These are phyloP conservation scores for Xylaria scruposa DNA, from an alignment of 495 filamentous ascomycete species.

Conservation along the genomic window DNA sequence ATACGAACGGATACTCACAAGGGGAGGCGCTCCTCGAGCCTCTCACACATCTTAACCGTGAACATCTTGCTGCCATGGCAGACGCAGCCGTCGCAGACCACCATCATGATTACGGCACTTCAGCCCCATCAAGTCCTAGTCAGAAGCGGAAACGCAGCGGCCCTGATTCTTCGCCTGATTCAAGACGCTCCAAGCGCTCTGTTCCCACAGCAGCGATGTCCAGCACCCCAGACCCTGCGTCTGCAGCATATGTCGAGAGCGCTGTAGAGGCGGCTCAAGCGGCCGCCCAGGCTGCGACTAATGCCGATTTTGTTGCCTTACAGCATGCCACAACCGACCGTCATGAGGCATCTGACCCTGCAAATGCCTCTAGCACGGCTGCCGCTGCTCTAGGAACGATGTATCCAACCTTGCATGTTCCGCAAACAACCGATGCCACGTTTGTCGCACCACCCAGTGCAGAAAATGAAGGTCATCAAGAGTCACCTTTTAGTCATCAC, in stretches of 20 bases:
- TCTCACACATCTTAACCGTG: constrained; percentile 37
- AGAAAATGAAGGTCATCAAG: constrained; percentile 43
- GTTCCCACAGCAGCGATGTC: constrained; percentile 49
- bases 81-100: constrained; percentile 52
- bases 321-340: constrained; percentile 55
- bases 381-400: constrained; percentile 69
- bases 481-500: constrained; percentile 39
- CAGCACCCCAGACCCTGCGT: constrained; percentile 42
- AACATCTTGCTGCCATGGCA: constrained; percentile 49
- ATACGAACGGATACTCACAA: constrained; percentile 43
- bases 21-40: constrained; percentile 44
- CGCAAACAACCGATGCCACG: constrained; percentile 72
- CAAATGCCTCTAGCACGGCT: constrained; percentile 67
- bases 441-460: constrained; percentile 59
- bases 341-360: constrained; percentile 52
- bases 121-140: constrained; percentile 42
- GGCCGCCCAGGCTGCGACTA: constrained; percentile 48
- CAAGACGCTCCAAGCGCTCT: constrained; percentile 53
- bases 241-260: constrained; percentile 51
- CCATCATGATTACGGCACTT: constrained; percentile 44
- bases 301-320: constrained; percentile 57
- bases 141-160: constrained; percentile 56
- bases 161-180: constrained; percentile 52
- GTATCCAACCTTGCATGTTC: constrained; percentile 72
- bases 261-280: constrained; percentile 55